phyloP scores from a whole-genome alignment of 176 grass and related monocot genomes.

The Oryza punctata region DNA sequence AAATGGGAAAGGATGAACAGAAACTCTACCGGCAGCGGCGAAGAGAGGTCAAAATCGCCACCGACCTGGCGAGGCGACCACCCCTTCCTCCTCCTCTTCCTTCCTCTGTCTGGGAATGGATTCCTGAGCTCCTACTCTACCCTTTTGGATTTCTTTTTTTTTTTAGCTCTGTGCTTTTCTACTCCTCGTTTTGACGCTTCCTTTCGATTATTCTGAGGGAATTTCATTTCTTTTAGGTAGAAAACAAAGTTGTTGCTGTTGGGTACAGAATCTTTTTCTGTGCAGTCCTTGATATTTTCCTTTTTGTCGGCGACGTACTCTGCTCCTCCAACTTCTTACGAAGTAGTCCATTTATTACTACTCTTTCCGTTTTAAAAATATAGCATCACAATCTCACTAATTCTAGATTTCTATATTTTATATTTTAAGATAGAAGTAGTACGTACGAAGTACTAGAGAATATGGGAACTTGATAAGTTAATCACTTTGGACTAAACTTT shows the following conservation, averaged over 20 bases:
- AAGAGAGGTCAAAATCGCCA: not conserved
- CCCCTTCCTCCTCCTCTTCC: not conserved
- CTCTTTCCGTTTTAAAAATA: no score
- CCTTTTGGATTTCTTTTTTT: conserved; percentile 1
- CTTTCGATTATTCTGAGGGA: conserved; percentile 8
- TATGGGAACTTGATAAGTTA: no score
- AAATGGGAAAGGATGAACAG: not conserved
- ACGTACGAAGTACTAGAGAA: no score
- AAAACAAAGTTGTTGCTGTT: conserved; percentile 23
- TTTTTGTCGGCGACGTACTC: not conserved
- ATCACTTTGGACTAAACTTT: not conserved
- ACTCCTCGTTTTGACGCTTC: not conserved
- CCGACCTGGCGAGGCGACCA: not conserved
- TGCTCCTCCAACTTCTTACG: not conserved
- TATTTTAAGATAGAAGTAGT: no score
- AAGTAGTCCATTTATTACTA: no score
- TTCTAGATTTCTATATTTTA: no score
- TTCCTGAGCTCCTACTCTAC: conserved; percentile 28
- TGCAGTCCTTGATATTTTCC: not conserved
- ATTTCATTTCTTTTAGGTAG: conserved; percentile 14
- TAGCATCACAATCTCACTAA: no score
- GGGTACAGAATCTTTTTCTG: conserved; percentile 24
- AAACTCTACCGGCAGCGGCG: conserved; percentile 5
- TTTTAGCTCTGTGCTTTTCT: not conserved
- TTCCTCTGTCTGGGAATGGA: not conserved